Evolutionary conservation across 306 rosid species (phyloP).

Genomic region (Luffa aegyptiaca): DNA sequence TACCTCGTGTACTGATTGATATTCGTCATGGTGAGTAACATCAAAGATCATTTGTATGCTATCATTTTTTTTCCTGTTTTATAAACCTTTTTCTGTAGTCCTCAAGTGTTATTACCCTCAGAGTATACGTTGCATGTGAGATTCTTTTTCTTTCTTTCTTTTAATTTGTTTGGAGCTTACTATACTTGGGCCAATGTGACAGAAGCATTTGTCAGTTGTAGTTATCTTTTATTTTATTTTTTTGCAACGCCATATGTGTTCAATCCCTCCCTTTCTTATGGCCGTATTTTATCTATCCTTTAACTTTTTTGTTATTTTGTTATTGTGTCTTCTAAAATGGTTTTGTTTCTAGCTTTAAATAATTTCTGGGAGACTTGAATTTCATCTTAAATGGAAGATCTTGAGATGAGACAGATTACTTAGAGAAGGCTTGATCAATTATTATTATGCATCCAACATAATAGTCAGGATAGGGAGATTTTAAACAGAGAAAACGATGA

Average conservation of each 20-base stretch:
- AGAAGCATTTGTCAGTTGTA: not conserved
- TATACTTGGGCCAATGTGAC: too few species aligned
- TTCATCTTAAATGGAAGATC: not conserved
- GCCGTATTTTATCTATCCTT: slow-evolving; percentile 11
- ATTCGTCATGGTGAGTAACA: slow-evolving; percentile 68
- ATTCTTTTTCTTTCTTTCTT: too few species aligned
- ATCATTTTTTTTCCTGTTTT: not conserved
- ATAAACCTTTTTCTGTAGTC: not conserved
- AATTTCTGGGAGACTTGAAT: not conserved
- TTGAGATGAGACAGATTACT: not conserved
- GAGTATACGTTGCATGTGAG: not conserved
- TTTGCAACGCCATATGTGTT: slow-evolving; percentile 16
- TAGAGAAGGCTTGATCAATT: not conserved
- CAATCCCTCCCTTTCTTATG: slow-evolving; percentile 12
- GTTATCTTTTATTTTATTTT: not conserved
- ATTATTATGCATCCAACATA: not conserved
- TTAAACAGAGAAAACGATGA: too few species aligned
- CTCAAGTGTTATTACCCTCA: not conserved
- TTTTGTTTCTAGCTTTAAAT: not conserved
- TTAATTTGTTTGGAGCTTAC: too few species aligned
- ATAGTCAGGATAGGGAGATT: not conserved
- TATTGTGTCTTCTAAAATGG: not conserved
- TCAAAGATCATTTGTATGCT: not conserved
- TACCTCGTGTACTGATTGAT: slow-evolving; percentile 81
- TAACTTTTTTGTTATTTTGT: not conserved